Percentiles rank a stretch among this genome's conserved stretches.
These are phyloP conservation scores for Naganishia cerealis DNA, from an alignment of 1,284 basidiomycete genomes.

Conservation along the genomic window DNA sequence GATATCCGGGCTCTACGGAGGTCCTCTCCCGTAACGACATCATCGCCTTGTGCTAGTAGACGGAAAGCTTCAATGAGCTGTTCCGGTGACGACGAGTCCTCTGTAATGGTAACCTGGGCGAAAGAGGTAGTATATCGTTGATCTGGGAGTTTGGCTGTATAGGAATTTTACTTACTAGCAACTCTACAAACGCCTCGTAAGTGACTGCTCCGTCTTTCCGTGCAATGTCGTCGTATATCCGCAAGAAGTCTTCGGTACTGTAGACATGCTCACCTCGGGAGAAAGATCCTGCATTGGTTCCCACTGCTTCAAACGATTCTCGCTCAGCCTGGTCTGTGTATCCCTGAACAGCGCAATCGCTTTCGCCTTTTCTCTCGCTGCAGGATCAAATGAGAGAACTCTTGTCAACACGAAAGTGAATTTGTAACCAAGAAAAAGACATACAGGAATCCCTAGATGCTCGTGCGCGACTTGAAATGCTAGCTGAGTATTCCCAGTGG, in stretches of 20 bases:
- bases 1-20: slow-evolving; percentile 83
- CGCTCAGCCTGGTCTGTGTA: slow-evolving; percentile 89
- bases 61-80: slow-evolving; percentile 92
- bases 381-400: slow-evolving; percentile 33
- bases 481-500: slow-evolving; percentile 75
- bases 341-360: slow-evolving; percentile 69
- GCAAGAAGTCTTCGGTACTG: slow-evolving; percentile 77
- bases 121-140: slow-evolving; percentile 12
- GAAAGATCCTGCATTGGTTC: slow-evolving; percentile 71
- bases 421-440: slow-evolving; percentile 43
- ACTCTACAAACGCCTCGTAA: slow-evolving; percentile 92
- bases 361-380: slow-evolving; percentile 23
- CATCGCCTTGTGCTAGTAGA: slow-evolving; percentile 86
- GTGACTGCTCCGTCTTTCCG: slow-evolving; percentile 82
- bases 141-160: not conserved
- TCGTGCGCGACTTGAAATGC: slow-evolving; percentile 85
- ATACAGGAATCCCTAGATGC: slow-evolving; percentile 81
- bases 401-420: not conserved
- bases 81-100: slow-evolving; percentile 89
- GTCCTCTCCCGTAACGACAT: slow-evolving; percentile 87
- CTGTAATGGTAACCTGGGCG: slow-evolving; percentile 81
- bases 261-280: slow-evolving; percentile 71
- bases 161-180: slow-evolving; percentile 63
- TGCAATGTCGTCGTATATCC: slow-evolving; percentile 79
- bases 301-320: slow-evolving; percentile 82